Conservation (phyloP, 2,329 filamentous ascomycete species). For the Eurotiales sp. region DNA sequence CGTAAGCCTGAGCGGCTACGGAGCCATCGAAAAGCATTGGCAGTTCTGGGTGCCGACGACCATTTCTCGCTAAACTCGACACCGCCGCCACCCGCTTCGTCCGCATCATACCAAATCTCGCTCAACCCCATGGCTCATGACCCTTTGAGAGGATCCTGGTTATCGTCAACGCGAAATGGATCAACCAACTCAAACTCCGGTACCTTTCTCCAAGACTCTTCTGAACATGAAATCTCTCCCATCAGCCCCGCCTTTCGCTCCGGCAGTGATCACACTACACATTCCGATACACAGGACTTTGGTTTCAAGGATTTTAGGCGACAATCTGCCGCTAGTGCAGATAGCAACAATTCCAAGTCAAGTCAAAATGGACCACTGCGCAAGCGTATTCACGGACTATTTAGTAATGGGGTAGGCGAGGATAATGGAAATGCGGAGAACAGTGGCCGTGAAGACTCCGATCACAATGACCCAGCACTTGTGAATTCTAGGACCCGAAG, state of each 20-base stretch:
- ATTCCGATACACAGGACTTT: conserved; percentile 59
- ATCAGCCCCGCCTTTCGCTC: conserved; percentile 67
- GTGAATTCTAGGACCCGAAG: conserved; percentile 61
- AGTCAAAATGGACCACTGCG: conserved; percentile 65
- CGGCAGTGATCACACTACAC: conserved; percentile 49
- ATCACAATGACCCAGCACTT: conserved; percentile 57
- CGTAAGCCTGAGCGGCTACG: conserved; percentile 33
- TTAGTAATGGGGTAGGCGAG: conserved; percentile 93
- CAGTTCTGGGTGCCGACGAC: conserved; percentile 28
- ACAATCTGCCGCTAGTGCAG: conserved; percentile 83
- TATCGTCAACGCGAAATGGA: conserved; percentile 16
- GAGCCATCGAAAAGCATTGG: conserved; percentile 33
- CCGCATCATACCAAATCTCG: conserved; percentile 8
- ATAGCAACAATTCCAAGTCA: conserved; percentile 77
- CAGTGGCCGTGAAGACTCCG: conserved; percentile 60
- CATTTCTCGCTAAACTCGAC: conserved; percentile 5
- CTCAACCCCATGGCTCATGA: conserved; percentile 14
- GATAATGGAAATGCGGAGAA: conserved; percentile 66
- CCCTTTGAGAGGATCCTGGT: conserved; percentile 5
- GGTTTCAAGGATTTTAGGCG: conserved; percentile 69
- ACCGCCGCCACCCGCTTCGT: conserved; percentile 3
- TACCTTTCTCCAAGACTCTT: conserved; percentile 37
- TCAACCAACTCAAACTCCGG: conserved; percentile 24
- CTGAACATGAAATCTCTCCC: conserved; percentile 48
- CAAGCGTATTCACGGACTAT: conserved; percentile 86